Evolutionary conservation across 495 filamentous ascomycete species (phyloP), one percentile per base, ranked within the genome.

Genomic region (Aspergillus haitiensis): DNA sequence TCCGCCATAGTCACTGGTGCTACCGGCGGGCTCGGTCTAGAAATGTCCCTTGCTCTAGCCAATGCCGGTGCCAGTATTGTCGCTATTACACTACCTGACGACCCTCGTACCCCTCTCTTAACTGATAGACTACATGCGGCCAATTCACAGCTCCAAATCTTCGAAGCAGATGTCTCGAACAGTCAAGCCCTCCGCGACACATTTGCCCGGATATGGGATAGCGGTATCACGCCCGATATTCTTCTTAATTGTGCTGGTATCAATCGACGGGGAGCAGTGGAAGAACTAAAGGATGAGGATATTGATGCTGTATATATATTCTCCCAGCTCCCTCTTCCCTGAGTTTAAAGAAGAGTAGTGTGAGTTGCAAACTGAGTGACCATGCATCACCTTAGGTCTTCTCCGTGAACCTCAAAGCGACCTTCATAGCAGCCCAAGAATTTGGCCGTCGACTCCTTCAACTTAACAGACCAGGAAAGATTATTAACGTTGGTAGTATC

Each of bases 401-500:
- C 21, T 27, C 21, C 1, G 21, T 27, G 21, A 55, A 55, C 16
- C 37, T 55, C 36, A 42, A 45, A 31, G 52, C 35, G n/a, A 16
- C 34, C 15, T 55, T 18, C 21, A 32, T 55, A 9, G 52, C 52
- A 1, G 52, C 37, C 18, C 52, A 55, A 27, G 52, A 55, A 27
- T 37, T 55, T 37, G 21, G 52, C 5, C 3, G 10, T 13, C 36
- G 36, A 4, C 37, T 55, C 10, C 0, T 21, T 8, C 7, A 7
- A 8, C 37, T 55, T 8, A 45, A 45, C 77, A 47, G 82, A 3
- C 73, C 81, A 32, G 91, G 92, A 0, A 82, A 78, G 55, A 88
- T 95, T 68, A 86, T 96, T 73, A 95, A 95, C 71, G 80, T 93
- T 63, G 90, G 87, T 11, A 87, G 83, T 0, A 79, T 95, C 6